A percentile compares a stretch with the other conserved stretches of the same genome.
These are phyloP conservation scores for Ascochyta rabiei DNA, from an alignment of 2,329 filamentous ascomycete species.

Conservation along the genomic window DNA sequence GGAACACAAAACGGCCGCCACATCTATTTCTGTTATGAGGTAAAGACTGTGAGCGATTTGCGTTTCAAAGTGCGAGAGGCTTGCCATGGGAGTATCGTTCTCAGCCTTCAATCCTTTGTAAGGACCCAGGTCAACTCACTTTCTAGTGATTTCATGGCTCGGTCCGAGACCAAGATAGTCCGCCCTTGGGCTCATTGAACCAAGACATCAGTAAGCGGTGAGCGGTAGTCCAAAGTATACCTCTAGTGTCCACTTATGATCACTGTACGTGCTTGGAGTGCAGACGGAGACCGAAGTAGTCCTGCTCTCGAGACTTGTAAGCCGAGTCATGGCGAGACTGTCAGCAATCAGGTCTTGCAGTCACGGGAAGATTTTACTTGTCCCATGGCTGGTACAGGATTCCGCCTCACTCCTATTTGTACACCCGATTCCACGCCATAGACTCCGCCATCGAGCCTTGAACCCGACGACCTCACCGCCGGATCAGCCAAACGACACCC, in stretches of 20 bases:
- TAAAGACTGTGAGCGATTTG: not conserved
- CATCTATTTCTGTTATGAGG: not conserved
- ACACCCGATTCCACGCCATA: slow-evolving; percentile 8
- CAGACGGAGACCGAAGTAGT: not conserved
- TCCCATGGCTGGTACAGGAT: not conserved
- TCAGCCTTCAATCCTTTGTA: not conserved
- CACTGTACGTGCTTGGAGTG: not conserved
- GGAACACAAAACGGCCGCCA: not conserved
- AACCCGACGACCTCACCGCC: slow-evolving; percentile 12
- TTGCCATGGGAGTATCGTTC: not conserved
- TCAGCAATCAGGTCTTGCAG: not conserved
- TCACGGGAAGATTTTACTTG: not conserved
- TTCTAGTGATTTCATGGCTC: not conserved
- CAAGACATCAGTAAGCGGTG: not conserved
- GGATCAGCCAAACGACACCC: slow-evolving; percentile 14
- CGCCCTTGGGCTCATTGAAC: not conserved
- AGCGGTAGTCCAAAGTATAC: not conserved
- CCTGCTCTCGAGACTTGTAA: not conserved
- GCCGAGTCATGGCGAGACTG: not conserved
- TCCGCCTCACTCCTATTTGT: slow-evolving; percentile 1
- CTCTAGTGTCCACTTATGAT: not conserved
- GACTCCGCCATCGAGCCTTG: slow-evolving; percentile 5
- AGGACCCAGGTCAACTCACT: not conserved
- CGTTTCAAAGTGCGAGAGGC: not conserved
- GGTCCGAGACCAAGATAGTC: not conserved